A percentile compares a stretch with the other conserved stretches of the same genome.
These are phyloP conservation scores for Lophiotrema nucula DNA, from an alignment of 495 filamentous ascomycete species.

Conservation along the genomic window DNA sequence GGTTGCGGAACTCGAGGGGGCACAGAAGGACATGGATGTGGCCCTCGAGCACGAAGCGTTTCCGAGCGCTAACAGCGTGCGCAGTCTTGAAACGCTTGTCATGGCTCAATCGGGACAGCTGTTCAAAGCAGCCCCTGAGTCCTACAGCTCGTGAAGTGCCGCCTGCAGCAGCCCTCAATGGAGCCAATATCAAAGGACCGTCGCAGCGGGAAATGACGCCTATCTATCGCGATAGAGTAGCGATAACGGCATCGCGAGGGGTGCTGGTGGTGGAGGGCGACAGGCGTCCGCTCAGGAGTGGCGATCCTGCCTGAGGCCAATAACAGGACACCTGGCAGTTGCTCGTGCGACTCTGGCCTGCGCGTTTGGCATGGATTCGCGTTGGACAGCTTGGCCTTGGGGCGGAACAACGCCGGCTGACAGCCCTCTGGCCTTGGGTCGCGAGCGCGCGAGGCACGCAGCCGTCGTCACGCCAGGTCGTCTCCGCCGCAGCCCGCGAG, in stretches of 20 bases:
- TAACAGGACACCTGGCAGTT: constrained; percentile 5
- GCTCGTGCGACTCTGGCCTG: constrained; percentile 12
- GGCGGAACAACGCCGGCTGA: constrained; percentile 2
- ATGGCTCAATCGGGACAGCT: constrained; percentile 20
- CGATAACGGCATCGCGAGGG: constrained; percentile 4
- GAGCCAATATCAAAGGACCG: constrained; percentile 5
- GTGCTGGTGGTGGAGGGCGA: background rate
- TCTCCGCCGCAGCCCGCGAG: background rate
- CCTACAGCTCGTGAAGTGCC: constrained; percentile 12
- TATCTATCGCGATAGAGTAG: background rate
- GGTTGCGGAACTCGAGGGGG: constrained; percentile 10
- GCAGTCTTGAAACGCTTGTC: constrained; percentile 22
- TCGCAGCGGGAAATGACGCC: constrained; percentile 7
- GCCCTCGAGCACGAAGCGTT: background rate
- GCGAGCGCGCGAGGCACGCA: no score
- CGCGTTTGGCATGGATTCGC: background rate
- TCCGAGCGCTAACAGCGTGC: constrained; percentile 11
- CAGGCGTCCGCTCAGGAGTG: background rate
- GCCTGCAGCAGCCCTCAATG: background rate
- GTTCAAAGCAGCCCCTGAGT: constrained; percentile 31
- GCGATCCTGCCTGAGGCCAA: constrained; percentile 14
- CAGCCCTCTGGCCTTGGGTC: background rate
- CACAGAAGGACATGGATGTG: constrained; percentile 2
- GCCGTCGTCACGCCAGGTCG: constrained; percentile 5
- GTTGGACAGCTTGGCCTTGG: background rate